A percentile compares a stretch with the other conserved stretches of the same genome.
Conservation (phyloP, 2,329 filamentous ascomycete genomes). For the Blumeria graminis region DNA sequence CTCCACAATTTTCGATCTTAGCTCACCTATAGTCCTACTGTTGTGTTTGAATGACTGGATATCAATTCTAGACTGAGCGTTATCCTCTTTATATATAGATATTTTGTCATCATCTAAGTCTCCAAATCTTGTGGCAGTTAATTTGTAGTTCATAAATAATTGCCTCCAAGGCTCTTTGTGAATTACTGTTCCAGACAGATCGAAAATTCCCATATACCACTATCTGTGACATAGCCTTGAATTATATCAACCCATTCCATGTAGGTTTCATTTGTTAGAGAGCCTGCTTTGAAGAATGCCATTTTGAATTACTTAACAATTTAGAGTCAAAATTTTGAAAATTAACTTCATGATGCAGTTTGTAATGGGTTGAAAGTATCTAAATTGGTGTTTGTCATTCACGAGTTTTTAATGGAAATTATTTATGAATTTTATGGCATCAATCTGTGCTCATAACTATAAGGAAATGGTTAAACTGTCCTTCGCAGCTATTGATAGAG, state of each 20-base stretch:
- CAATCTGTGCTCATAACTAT: too few relatives aligned
- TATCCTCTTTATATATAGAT: not conserved
- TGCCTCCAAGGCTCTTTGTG: not conserved
- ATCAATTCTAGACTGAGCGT: not conserved
- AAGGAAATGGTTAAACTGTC: too few relatives aligned
- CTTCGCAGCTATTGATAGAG: too few relatives aligned
- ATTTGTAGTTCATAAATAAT: not conserved
- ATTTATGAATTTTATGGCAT: too few relatives aligned
- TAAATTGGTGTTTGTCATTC: too few relatives aligned
- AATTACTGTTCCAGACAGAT: not conserved
- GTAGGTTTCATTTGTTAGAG: not conserved
- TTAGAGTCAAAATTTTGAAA: too few relatives aligned
- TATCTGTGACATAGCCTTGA: not conserved
- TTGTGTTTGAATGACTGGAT: not conserved
- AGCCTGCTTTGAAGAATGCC: conserved; percentile 1
- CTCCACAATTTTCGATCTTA: not conserved
- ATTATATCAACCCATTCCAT: not conserved
- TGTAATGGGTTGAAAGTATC: too few relatives aligned
- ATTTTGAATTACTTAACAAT: not conserved
- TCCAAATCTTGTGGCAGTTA: not conserved
- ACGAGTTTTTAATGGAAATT: too few relatives aligned
- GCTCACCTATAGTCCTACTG: not conserved
- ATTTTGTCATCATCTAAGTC: not conserved
- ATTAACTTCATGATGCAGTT: too few relatives aligned
- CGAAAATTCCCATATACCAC: not conserved